Evolutionary conservation across 495 filamentous ascomycete genomes (phyloP).

Genomic region (Neurospora sp.): DNA sequence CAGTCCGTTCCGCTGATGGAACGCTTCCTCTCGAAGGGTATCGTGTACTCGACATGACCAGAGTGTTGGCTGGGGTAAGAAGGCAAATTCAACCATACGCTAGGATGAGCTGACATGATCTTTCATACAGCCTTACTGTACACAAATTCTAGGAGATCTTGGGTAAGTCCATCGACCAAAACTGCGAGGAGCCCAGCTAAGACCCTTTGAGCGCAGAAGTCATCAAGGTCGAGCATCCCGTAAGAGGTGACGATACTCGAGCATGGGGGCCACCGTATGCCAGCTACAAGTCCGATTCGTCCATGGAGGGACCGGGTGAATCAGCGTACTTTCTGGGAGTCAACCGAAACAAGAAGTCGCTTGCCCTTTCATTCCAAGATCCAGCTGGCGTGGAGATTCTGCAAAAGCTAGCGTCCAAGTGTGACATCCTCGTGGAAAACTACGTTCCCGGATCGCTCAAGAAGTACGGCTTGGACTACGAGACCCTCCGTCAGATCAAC

Average conservation of each 20-base stretch:
- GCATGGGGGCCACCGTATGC: conserved; percentile 97
- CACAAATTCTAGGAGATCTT: conserved; percentile 91
- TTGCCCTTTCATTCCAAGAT: conserved; percentile 84
- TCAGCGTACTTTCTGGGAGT: conserved; percentile 89
- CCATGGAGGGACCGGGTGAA: conserved; percentile 67
- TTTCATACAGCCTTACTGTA: conserved; percentile 77
- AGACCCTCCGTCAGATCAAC: conserved; percentile 67
- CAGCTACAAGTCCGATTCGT: conserved; percentile 48
- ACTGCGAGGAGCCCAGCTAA: conserved; percentile 4
- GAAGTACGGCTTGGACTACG: conserved; percentile 85
- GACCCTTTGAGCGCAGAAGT: conserved; percentile 65
- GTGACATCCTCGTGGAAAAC: conserved; percentile 93
- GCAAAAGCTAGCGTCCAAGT: conserved; percentile 70
- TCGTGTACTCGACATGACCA: conserved; percentile 88
- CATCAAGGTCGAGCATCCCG: conserved; percentile 94
- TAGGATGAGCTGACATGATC: background rate
- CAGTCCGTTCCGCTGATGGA: conserved; percentile 6
- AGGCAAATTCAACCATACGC: background rate
- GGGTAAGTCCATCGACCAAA: conserved; percentile 48
- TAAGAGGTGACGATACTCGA: conserved; percentile 83
- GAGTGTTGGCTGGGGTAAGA: conserved; percentile 89
- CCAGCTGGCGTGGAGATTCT: conserved; percentile 73
- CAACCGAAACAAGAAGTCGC: conserved; percentile 92
- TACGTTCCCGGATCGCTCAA: conserved; percentile 86
- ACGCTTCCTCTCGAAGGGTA: conserved; percentile 67